phyloP scores from a whole-genome alignment of 2,329 filamentous ascomycete genomes.

The Ambrosiella xylebori region DNA sequence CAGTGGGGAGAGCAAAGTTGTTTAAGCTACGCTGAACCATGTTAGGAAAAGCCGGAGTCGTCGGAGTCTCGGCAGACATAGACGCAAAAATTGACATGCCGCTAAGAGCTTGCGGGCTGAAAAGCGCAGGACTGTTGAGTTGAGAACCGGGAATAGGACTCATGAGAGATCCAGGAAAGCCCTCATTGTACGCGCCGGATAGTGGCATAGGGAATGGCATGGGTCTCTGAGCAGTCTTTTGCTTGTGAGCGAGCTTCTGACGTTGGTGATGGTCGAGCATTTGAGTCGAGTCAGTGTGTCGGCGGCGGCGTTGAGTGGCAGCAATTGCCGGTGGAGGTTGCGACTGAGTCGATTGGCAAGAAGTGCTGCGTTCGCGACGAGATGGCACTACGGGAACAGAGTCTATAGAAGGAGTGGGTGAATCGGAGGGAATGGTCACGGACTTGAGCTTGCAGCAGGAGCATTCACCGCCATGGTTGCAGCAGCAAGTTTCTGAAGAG shows the following conservation, averaged over 20 bases:
- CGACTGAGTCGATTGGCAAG: conserved; percentile 11
- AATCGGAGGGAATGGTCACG: conserved; percentile 34
- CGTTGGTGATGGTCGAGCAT: conserved; percentile 40
- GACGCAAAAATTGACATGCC: neutral
- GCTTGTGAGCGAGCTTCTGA: conserved; percentile 45
- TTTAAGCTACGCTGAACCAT: conserved; percentile 1
- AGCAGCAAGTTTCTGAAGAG: conserved; percentile 45
- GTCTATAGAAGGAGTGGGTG: conserved; percentile 2
- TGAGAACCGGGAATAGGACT: conserved; percentile 2
- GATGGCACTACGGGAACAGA: conserved; percentile 12
- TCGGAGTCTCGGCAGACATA: conserved; percentile 2
- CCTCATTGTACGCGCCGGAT: neutral
- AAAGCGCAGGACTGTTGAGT: neutral
- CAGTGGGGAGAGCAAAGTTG: conserved; percentile 1
- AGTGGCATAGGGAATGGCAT: conserved; percentile 1
- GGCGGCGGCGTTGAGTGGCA: conserved; percentile 9
- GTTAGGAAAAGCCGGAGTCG: conserved; percentile 2
- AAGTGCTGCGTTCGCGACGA: conserved; percentile 10
- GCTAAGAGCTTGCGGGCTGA: neutral
- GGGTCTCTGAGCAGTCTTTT: conserved; percentile 18
- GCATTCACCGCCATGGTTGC: conserved; percentile 51
- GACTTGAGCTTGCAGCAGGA: conserved; percentile 49
- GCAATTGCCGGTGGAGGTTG: conserved; percentile 4
- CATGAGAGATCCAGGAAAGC: neutral
- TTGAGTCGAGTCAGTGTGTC: conserved; percentile 8